Conservation (phyloP, 2,329 filamentous ascomycete genomes). For the Fusarium brachygibbosum region DNA sequence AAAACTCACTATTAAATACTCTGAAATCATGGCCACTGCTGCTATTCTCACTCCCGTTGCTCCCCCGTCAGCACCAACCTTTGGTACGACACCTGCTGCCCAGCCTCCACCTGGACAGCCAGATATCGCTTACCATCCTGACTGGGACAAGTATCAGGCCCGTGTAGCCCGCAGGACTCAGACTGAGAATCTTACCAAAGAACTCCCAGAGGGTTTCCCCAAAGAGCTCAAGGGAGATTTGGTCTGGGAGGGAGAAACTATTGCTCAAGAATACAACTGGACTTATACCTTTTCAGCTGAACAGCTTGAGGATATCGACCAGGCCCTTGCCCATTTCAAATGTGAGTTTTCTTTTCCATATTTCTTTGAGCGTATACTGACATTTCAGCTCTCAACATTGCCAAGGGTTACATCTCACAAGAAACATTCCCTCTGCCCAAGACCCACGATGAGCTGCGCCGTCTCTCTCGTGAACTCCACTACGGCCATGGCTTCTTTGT, state of each 20-base stretch:
- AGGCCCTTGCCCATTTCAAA: constrained; percentile 27
- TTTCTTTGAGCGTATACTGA: background rate
- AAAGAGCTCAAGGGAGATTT: constrained; percentile 18
- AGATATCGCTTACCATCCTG: constrained; percentile 32
- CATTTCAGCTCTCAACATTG: background rate
- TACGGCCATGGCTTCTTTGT: constrained; percentile 72
- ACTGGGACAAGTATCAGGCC: constrained; percentile 22
- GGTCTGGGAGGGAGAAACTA: constrained; percentile 33
- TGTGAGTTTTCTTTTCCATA: rapidly evolving
- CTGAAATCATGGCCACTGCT: background rate
- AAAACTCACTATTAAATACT: background rate
- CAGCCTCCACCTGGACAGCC: constrained; percentile 31
- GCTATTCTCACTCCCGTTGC: background rate
- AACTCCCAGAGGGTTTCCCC: constrained; percentile 23
- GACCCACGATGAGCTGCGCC: constrained; percentile 61
- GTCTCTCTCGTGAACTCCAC: constrained; percentile 68
- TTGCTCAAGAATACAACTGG: constrained; percentile 29
- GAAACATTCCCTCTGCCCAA: constrained; percentile 69
- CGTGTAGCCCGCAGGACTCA: background rate
- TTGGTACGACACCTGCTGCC: constrained; percentile 11
- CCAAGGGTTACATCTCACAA: constrained; percentile 54
- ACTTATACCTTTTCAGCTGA: constrained; percentile 13
- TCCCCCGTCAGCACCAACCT: background rate
- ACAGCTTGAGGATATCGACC: constrained; percentile 20
- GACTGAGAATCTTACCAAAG: background rate